Percentiles rank a stretch among this genome's conserved stretches.
These are phyloP conservation scores for Cordyceps fumosorosea DNA, from an alignment of 2,329 filamentous ascomycete genomes.

Conservation along the genomic window DNA sequence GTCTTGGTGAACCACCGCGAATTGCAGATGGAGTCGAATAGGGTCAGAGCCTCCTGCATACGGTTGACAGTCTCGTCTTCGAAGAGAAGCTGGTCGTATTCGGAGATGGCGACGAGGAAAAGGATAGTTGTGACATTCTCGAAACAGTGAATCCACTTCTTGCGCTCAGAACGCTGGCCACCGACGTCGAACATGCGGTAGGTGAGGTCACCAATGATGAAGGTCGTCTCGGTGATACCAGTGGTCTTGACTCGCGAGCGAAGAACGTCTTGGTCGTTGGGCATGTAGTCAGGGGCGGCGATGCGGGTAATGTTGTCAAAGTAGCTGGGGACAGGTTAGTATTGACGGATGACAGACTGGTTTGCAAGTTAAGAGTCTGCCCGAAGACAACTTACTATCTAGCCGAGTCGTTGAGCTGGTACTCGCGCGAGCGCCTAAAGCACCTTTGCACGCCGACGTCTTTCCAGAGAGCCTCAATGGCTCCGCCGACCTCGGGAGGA, in stretches of 20 bases:
- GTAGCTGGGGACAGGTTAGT: slow-evolving; percentile 58
- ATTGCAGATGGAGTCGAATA: slow-evolving; percentile 84
- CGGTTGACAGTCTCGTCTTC: slow-evolving; percentile 95
- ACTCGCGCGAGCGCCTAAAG: slow-evolving; percentile 92
- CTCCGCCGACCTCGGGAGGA: slow-evolving; percentile 87
- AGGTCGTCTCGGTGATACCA: slow-evolving; percentile 93
- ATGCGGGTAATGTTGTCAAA: slow-evolving; percentile 94
- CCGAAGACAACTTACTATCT: slow-evolving; percentile 69
- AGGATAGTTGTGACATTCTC: slow-evolving; percentile 96
- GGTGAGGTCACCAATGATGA: slow-evolving; percentile 89
- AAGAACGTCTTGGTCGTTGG: slow-evolving; percentile 90
- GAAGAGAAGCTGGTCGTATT: slow-evolving; percentile 93
- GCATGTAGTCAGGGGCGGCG: slow-evolving; percentile 84
- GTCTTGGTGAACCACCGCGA: slow-evolving; percentile 88
- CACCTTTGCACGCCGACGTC: slow-evolving; percentile 89
- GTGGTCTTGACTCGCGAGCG: slow-evolving; percentile 96
- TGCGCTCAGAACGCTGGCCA: slow-evolving; percentile 90
- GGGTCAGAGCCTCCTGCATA: slow-evolving; percentile 83
- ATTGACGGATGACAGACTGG: background rate
- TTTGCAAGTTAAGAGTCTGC: background rate
- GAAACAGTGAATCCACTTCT: slow-evolving; percentile 99
- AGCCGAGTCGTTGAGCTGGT: slow-evolving; percentile 92
- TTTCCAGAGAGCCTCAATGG: slow-evolving; percentile 89
- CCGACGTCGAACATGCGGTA: slow-evolving; percentile 98
- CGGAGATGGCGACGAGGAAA: slow-evolving; percentile 93